Evolutionary conservation across 768 basidiomycete species (phyloP), one percentile per base, ranked within the genome.

Genomic region (Lyophyllum shimeji): DNA sequence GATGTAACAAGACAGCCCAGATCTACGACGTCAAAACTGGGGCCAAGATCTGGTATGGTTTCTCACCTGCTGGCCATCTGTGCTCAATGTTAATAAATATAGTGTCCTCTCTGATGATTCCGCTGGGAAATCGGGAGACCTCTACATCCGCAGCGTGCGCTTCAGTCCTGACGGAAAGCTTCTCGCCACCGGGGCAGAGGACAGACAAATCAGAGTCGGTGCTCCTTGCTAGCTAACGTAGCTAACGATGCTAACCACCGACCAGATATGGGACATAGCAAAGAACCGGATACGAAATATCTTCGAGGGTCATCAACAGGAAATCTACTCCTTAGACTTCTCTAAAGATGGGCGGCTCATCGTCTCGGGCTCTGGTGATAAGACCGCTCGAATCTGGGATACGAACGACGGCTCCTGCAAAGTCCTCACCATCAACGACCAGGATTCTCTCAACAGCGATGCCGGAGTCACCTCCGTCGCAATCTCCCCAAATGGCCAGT

Each of bases 1-100:
- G 95, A 7, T 98, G 95, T 73, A 98, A 98, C 72, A 81, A 96
- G 90, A 93, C 93, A 0, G 93, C 95, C 18, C 95, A 97, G 71
- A 95, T 98, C 54, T 98, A 91, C 69, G 93, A 98, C 67, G 90
- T 89, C 24, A 90, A 90, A 73, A 89, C 90, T 0, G 95, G 95
- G 7, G 69, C 66, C 0, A 93, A 92, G 74, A 87, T 87, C 27
- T 94, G 89, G 95, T 94, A 61, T 53, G 85, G 65, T 9, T 21
- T 56, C 11, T 24, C 24, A n/a, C n/a, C n/a, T n/a, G n/a, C 9
- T 13, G 33, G 29, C 25, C 49, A 18, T 37, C 33, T 3, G 20
- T 45, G 13, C 46, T 43, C 56, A 18, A 48, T 21, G 34, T 39
- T 23, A 13, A 21, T 56, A 13, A 29, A 20, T 11, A 5, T 23